phyloP scores from a whole-genome alignment of 306 rosid genomes.

The Cicer chorassanicum region DNA sequence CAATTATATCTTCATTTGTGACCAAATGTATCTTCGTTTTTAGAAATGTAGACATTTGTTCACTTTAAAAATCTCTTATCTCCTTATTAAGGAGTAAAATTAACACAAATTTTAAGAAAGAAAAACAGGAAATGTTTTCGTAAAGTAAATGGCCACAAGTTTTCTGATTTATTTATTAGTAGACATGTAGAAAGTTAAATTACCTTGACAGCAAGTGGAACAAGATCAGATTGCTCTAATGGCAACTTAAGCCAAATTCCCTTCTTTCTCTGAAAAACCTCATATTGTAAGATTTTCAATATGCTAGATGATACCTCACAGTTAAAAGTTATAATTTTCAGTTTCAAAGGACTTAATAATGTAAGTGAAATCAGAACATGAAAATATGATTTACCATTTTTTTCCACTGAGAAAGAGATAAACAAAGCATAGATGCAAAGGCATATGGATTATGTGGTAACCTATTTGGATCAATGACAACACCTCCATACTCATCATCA shows the following conservation, averaged over 20 bases:
- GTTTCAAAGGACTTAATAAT: background rate
- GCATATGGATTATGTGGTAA: constrained; percentile 61
- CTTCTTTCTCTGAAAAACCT: constrained; percentile 78
- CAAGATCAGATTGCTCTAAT: constrained; percentile 70
- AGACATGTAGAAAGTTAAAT: constrained; percentile 46
- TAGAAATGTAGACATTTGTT: no score
- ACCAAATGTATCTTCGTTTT: no score
- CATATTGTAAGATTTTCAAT: constrained; percentile 17
- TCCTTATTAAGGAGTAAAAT: no score
- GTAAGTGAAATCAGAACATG: background rate
- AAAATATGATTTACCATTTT: constrained; percentile 54
- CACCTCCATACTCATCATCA: constrained; percentile 91
- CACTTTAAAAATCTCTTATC: no score
- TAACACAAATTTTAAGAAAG: no score
- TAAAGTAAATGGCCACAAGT: no score
- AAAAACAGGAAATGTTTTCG: no score
- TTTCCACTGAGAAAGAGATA: constrained; percentile 83
- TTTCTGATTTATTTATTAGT: no score
- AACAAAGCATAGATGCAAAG: constrained; percentile 61
- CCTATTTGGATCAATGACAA: constrained; percentile 67
- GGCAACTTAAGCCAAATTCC: constrained; percentile 95
- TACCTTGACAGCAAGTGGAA: constrained; percentile 90
- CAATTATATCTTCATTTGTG: no score
- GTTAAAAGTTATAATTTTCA: no score
- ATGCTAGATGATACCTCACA: background rate